Conservation (phyloP, 495 filamentous ascomycete species). For the Aspergillus diversus region DNA sequence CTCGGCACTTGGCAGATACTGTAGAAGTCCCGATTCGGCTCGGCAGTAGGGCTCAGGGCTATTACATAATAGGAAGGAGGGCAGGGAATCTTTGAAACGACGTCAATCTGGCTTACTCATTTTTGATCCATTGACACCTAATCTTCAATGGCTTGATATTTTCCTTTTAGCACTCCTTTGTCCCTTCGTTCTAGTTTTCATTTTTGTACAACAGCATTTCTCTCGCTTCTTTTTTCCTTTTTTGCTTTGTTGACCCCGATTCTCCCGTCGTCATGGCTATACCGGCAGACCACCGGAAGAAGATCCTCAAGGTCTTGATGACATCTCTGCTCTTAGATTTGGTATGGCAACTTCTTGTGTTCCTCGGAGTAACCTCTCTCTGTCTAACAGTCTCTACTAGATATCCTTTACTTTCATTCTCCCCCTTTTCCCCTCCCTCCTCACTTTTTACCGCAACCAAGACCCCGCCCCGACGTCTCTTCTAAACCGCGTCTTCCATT, state of each 20-base stretch:
- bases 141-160: background rate
- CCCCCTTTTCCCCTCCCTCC: constrained; percentile 89
- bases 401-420: constrained; percentile 97
- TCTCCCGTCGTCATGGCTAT: constrained; percentile 39
- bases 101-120: background rate
- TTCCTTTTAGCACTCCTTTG: background rate
- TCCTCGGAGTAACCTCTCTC: background rate
- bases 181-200: constrained; percentile 16
- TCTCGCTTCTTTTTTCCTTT: constrained; percentile 4
- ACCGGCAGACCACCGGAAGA: constrained; percentile 63
- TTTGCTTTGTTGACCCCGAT: constrained; percentile 18
- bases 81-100: background rate
- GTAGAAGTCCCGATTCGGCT: no score
- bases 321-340: constrained; percentile 72
- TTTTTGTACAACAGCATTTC: constrained; percentile 9
- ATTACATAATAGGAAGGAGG: constrained; percentile 14
- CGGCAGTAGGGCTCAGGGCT: constrained; percentile 20
- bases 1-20: no score
- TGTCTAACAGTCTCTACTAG: constrained; percentile 39
- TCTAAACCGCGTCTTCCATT: constrained; percentile 76
- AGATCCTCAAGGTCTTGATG: constrained; percentile 80
- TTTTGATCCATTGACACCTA: background rate
- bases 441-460: constrained; percentile 87
- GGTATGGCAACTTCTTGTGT: constrained; percentile 43
- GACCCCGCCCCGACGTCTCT: constrained; percentile 61